Percentiles rank a stretch among this genome's conserved stretches.
Conservation (phyloP, 176 grass and related monocot genomes). For the Leersia perrieri region DNA sequence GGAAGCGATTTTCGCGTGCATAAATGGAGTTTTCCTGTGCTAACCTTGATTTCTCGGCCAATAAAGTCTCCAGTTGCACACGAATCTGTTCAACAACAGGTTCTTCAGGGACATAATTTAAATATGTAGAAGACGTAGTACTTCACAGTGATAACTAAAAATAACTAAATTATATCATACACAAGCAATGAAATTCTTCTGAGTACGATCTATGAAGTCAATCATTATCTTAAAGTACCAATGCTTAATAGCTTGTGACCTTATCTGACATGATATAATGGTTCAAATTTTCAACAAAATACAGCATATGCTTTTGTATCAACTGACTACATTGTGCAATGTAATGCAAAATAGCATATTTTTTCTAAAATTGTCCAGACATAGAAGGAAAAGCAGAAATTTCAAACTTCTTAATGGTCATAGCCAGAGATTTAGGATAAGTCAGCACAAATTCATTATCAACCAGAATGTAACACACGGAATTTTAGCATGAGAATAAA, state of each 20-base stretch:
- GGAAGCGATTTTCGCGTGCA: conserved; percentile 59
- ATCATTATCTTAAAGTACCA: neutral
- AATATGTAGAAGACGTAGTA: neutral
- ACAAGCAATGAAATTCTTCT: neutral
- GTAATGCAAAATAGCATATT: neutral
- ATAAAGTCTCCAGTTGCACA: conserved; percentile 56
- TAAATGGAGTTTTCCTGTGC: conserved; percentile 64
- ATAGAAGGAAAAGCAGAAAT: neutral
- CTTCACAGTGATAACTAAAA: neutral
- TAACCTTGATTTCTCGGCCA: conserved; percentile 61
- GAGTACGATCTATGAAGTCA: neutral
- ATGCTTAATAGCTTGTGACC: neutral
- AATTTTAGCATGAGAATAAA: neutral
- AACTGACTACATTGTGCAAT: neutral
- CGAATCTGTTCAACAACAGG: conserved; percentile 40
- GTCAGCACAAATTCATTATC: neutral
- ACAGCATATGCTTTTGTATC: neutral
- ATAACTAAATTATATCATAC: neutral
- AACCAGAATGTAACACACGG: neutral
- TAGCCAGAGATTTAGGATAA: neutral
- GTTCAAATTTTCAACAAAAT: neutral
- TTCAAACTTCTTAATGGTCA: neutral
- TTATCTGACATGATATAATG: neutral
- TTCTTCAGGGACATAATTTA: neutral
- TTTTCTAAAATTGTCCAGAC: neutral